Percentiles rank a stretch among this genome's conserved stretches.
Conservation (phyloP, 306 rosid species). For the Abrus pulchellus region DNA sequence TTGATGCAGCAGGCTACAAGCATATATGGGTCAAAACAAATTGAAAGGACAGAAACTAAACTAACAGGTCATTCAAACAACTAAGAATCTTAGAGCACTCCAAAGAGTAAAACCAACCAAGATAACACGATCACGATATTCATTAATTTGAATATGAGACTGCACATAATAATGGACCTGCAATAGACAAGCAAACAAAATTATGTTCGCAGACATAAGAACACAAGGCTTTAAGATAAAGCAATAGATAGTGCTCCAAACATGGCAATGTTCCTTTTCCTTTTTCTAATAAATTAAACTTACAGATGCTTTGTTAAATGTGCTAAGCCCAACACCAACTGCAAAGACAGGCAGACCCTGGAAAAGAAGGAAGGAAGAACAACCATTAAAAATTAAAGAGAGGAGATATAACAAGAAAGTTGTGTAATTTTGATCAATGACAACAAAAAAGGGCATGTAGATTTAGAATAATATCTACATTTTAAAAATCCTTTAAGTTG, state of each 20-base stretch:
- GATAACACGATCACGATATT: constrained; percentile 84
- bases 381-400: constrained; percentile 11
- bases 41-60: constrained; percentile 27
- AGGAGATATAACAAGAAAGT: background rate
- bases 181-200: constrained; percentile 22
- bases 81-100: constrained; percentile 6
- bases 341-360: constrained; percentile 96
- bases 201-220: constrained; percentile 27
- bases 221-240: constrained; percentile 22
- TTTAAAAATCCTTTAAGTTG: background rate
- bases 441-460: background rate
- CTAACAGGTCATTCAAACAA: constrained; percentile 4
- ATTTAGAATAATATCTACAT: no score
- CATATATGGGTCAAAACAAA: constrained; percentile 49
- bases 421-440: background rate
- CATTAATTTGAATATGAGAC: constrained; percentile 97
- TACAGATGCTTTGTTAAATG: constrained; percentile 96
- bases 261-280: constrained; percentile 29
- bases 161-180: constrained; percentile 98
- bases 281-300: constrained; percentile 52
- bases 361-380: constrained; percentile 33
- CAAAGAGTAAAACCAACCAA: constrained; percentile 69
- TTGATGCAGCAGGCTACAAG: constrained; percentile 88
- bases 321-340: constrained; percentile 85
- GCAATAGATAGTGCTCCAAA: constrained; percentile 18